A percentile compares a stretch with the other conserved stretches of the same genome.
Conservation (phyloP, 495 filamentous ascomycete species). For the Hypoxylon fuscum region DNA sequence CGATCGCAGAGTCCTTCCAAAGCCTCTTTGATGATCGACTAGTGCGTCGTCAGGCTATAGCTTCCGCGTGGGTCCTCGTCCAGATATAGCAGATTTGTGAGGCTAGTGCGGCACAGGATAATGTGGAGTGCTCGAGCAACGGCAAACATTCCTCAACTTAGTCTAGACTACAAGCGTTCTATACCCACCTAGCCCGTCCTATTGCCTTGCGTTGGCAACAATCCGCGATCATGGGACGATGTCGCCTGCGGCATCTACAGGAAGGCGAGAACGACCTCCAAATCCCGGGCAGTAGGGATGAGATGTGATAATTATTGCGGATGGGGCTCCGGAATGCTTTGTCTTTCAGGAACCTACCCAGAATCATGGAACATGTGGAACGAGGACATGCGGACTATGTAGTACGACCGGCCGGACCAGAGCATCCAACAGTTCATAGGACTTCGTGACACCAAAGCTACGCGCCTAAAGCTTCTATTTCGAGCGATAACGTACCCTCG, state of each 20-base stretch:
- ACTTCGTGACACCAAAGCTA: neutral
- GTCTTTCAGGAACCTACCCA: constrained; percentile 17
- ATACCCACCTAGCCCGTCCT: constrained; percentile 4
- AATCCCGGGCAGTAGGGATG: constrained; percentile 6
- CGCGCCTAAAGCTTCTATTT: neutral
- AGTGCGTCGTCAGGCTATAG: constrained; percentile 16
- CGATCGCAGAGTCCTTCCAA: constrained; percentile 42
- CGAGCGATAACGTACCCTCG: neutral
- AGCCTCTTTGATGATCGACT: constrained; percentile 14
- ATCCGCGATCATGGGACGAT: constrained; percentile 15
- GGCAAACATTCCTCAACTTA: constrained; percentile 14
- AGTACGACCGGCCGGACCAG: constrained; percentile 9
- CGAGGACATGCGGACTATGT: constrained; percentile 13
- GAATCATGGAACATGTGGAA: constrained; percentile 20
- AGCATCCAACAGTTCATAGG: neutral
- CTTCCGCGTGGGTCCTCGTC: constrained; percentile 30
- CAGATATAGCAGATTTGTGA: constrained; percentile 20
- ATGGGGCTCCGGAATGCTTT: constrained; percentile 15
- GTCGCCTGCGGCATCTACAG: neutral
- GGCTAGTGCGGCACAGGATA: constrained; percentile 15
- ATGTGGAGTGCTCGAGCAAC: constrained; percentile 19
- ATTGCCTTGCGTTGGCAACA: constrained; percentile 18
- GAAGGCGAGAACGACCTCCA: neutral
- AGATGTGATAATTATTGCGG: constrained; percentile 15
- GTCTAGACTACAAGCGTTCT: constrained; percentile 6